Evolutionary conservation across 2,329 filamentous ascomycete species (phyloP).

Genomic region (Coleophoma cylindrospora): DNA sequence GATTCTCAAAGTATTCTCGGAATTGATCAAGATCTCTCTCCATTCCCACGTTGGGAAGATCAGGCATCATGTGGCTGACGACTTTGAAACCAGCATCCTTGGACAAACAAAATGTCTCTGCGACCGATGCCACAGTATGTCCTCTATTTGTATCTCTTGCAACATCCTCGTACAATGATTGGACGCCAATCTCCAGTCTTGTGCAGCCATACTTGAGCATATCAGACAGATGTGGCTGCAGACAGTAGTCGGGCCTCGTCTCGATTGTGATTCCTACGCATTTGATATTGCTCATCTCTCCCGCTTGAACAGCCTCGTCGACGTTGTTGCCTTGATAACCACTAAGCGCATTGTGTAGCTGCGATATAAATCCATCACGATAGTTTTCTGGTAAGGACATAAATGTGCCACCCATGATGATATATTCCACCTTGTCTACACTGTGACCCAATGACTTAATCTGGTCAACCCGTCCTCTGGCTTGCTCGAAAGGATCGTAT

Average conservation of each 20-base stretch:
- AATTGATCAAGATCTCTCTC: conserved; percentile 97
- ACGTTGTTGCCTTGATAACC: conserved; percentile 93
- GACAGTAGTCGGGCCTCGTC: conserved; percentile 92
- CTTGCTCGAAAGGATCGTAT: conserved; percentile 98
- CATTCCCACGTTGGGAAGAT: conserved; percentile 96
- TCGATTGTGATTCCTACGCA: conserved; percentile 99
- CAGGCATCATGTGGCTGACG: conserved; percentile 99
- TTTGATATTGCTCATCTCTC: conserved; percentile 95
- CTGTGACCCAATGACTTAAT: conserved; percentile 93
- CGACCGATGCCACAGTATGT: conserved; percentile 91
- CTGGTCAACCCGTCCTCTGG: conserved; percentile 90
- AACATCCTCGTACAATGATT: conserved; percentile 96
- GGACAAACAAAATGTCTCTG: conserved; percentile 93
- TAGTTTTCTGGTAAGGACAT: conserved; percentile 93
- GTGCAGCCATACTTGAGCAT: conserved; percentile 99
- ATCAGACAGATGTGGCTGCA: conserved; percentile 89
- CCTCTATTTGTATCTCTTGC: conserved; percentile 97
- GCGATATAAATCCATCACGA: conserved; percentile 87
- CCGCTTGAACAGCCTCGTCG: conserved; percentile 89
- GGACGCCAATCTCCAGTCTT: conserved; percentile 87
- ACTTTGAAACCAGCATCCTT: conserved; percentile 99
- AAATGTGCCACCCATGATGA: conserved; percentile 99
- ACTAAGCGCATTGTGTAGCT: conserved; percentile 93
- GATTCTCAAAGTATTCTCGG: conserved; percentile 95
- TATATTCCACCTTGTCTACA: conserved; percentile 99